These are phyloP conservation scores for Boletus vermiculosoides DNA, from an alignment of 768 basidiomycete genomes.

Conservation along the genomic window DNA sequence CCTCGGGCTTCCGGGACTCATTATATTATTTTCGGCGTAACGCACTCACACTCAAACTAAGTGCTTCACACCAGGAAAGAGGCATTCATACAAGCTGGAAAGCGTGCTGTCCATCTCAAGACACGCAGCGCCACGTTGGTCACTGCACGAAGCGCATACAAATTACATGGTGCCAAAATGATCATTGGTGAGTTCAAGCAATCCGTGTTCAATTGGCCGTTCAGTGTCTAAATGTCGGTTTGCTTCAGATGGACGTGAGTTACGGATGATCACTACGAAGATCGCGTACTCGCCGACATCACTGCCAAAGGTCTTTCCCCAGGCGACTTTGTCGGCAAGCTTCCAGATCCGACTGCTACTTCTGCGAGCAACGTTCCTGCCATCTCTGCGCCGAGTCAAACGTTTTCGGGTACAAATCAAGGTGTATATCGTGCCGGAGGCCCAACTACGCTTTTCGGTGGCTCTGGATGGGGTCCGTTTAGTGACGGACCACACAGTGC, in stretches of 20 bases:
- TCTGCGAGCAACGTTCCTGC: conserved; percentile 43
- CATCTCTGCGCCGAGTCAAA: conserved; percentile 27
- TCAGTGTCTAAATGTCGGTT: background rate
- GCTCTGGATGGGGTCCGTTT: conserved; percentile 80
- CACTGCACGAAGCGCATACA: conserved; percentile 89
- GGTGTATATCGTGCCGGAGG: conserved; percentile 89
- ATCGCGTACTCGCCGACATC: conserved; percentile 73
- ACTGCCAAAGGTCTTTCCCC: conserved; percentile 79
- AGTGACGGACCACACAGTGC: conserved; percentile 85
- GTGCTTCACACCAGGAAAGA: conserved; percentile 86
- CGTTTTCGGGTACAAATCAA: conserved; percentile 46
- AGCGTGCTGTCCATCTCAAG: conserved; percentile 83
- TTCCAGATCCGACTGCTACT: conserved; percentile 67
- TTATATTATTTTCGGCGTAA: conserved; percentile 98
- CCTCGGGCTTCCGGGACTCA: conserved; percentile 94
- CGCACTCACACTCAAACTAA: conserved; percentile 84
- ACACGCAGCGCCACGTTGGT: conserved; percentile 93
- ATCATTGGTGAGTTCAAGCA: conserved; percentile 56
- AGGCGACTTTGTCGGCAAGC: conserved; percentile 79
- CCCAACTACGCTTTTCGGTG: conserved; percentile 89
- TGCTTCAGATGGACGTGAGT: conserved; percentile 84
- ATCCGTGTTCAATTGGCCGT: background rate
- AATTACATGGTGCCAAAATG: conserved; percentile 91
- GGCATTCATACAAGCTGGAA: conserved; percentile 82
- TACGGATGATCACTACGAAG: conserved; percentile 94